Evolutionary conservation across 768 basidiomycete genomes (phyloP), one percentile per base, ranked within the genome.

Genomic region (Goffeauzyma gilvescens): DNA sequence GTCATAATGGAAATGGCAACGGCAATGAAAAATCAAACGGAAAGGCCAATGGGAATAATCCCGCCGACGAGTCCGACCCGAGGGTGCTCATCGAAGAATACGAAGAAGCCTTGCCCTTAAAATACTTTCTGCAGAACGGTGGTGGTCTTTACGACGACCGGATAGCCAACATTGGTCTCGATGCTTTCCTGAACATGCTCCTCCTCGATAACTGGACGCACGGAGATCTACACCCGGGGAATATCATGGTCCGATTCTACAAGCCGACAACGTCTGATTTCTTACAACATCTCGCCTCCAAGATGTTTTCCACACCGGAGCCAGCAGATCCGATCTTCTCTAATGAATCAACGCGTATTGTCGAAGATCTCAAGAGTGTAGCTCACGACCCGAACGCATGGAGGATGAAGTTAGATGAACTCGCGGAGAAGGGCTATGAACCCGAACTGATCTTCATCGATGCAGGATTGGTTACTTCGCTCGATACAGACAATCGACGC

Each of bases 171-270:
- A 72, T 86, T 14, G 93, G 93, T 8, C 68, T 98, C 18, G 86
- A 96, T 62, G 87, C 89, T 1, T 98, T 96, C 65, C 60, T 98
- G 85, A 86, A 95, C 66, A 98, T 98, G 93, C 75, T 98, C 15
- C 69, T 98, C 1, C 69, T 98, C 33, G 93, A 98, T 64, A 96
- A 98, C 64, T 98, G 93, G 64, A 86, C 90, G 8, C 93, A 96
- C 53, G 60, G 67, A 15, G 68, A 68, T 50, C 55, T 68, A 10
- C 67, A 68, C 51, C 65, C 60, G 61, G 90, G 90, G 23, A 96
- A 96, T 61, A 89, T 95, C 64, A 82, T 93, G 78, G 75, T 98
- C 68, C 93, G 90, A 60, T 96, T 96, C 67, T 79, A 75, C 57
- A 83, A 81, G 59, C 74, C 79, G 7, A 72, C 75, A 1, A 79